Evolutionary conservation across 169 alveolate species (phyloP).

Genomic region (Plasmodium yoelii): DNA sequence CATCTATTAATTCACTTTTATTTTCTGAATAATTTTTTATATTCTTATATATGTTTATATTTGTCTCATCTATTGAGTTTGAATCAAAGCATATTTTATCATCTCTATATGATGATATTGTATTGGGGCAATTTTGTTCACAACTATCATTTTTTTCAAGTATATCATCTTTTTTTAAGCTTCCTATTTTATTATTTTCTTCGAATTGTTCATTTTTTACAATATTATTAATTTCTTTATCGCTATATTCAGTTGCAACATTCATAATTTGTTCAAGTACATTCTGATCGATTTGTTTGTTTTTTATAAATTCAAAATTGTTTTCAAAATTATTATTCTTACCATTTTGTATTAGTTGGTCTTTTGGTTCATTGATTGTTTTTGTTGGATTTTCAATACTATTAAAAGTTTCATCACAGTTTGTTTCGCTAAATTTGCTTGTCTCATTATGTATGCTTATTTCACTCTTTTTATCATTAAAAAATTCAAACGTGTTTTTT

Average conservation of each 20-base stretch:
- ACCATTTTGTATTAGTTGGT: neutral
- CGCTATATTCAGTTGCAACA: neutral
- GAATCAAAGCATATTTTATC: no score
- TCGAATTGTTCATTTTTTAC: neutral
- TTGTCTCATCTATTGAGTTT: no score
- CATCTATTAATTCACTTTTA: no score
- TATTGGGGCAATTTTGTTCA: no score
- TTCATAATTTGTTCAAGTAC: neutral
- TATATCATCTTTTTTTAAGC: neutral
- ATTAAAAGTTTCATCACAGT: slow-evolving; percentile 23
- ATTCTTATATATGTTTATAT: no score
- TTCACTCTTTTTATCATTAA: neutral
- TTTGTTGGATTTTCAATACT: slow-evolving; percentile 12
- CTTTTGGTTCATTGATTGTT: slow-evolving; percentile 5
- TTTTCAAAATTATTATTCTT: no score
- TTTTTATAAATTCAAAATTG: neutral
- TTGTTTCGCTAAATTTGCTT: neutral
- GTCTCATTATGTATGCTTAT: neutral
- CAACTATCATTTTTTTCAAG: no score
- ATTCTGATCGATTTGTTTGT: neutral
- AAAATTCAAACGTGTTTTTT: neutral
- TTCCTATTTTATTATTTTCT: neutral
- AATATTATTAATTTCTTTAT: neutral
- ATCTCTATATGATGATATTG: no score
- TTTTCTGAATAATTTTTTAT: no score